These are phyloP conservation scores for Diaporthe citriasiana DNA, from an alignment of 2,329 filamentous ascomycete genomes.

Conservation along the genomic window DNA sequence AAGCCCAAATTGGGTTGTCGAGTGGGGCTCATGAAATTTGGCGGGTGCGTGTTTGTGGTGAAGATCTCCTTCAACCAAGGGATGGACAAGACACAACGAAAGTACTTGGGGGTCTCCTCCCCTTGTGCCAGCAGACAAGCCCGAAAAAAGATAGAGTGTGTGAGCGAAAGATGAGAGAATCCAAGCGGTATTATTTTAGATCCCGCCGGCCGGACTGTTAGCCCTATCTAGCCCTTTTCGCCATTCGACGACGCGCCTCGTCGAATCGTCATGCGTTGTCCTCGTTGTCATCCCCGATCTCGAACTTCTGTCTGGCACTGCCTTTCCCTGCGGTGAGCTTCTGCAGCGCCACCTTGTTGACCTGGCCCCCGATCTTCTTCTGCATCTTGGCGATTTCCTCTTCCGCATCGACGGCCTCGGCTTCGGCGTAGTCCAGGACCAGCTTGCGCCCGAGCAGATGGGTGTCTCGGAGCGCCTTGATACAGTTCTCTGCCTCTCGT, in stretches of 20 bases:
- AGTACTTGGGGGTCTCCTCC: conserved; percentile 19
- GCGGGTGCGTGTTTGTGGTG: conserved; percentile 39
- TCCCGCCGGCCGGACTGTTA: conserved; percentile 20
- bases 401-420: conserved; percentile 91
- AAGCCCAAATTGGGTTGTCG: conserved; percentile 31
- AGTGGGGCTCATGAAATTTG: conserved; percentile 31
- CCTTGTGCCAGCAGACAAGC: conserved; percentile 31
- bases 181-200: conserved; percentile 31
- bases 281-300: conserved; percentile 80
- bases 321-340: conserved; percentile 82
- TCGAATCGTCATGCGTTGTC: conserved; percentile 57
- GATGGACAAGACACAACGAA: conserved; percentile 43
- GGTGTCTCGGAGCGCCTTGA: conserved; percentile 91
- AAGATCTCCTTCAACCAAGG: conserved; percentile 42
- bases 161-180: not conserved
- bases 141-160: not conserved
- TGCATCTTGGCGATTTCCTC: conserved; percentile 98
- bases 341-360: conserved; percentile 91
- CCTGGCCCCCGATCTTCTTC: conserved; percentile 91
- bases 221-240: conserved; percentile 19
- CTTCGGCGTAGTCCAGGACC: conserved; percentile 91
- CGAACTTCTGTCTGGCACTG: conserved; percentile 82
- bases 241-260: conserved; percentile 36
- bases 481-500: conserved; percentile 88
- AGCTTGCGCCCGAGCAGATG: conserved; percentile 92